Base-by-base conservation (phyloP, 306 rosid species). In the Ammopiptanthus mongolicus region DNA sequence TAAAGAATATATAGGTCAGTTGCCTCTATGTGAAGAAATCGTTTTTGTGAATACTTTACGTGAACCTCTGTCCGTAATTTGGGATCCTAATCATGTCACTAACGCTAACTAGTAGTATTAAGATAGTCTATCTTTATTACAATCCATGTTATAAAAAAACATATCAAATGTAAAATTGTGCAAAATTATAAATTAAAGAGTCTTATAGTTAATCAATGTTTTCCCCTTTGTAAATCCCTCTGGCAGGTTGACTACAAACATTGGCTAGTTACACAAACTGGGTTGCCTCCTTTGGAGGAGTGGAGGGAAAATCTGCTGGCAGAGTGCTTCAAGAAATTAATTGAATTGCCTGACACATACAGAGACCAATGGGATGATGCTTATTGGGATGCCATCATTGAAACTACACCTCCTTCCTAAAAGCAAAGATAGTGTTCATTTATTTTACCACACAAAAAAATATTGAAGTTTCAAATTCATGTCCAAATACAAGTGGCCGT, bases 331-430 rank as follows among this genome's bases (percentile, higher is more conserved):
- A 65, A 47, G 57, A 65, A 56, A 36, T 4, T 29, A 5, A 10
- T 14, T 25, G 75, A 6, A 46, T 21, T 44, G 17, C 66, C 71
- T 0, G 41, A 25, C 18, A 44, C 36, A 10, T 57, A 36, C 64
- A 80, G 52, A 22, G 79, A 80, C 18, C 63, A 46, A 3, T 73
- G 79, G 79, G 64, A 73, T 19, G 83, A 57, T 33, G 79, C 69
- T 34, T 65, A 33, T 57, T 80, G 83, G 79, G 75, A 80, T 21
- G 29, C 74, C 50, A 42, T 64, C 14, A 42, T n/a, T 37, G 65
- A 57, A 41, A 55, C 34, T 21, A 9, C 74, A 3, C 15, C 62
- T 15, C 7, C 55, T 36, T 61, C 71, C 62, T 48, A 28, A 12
- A 55, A 13, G 19, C 18, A 13, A 22, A 22, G 2, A 56, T 39